Conservation (phyloP, 768 basidiomycete species). For the Trametes punicea region DNA sequence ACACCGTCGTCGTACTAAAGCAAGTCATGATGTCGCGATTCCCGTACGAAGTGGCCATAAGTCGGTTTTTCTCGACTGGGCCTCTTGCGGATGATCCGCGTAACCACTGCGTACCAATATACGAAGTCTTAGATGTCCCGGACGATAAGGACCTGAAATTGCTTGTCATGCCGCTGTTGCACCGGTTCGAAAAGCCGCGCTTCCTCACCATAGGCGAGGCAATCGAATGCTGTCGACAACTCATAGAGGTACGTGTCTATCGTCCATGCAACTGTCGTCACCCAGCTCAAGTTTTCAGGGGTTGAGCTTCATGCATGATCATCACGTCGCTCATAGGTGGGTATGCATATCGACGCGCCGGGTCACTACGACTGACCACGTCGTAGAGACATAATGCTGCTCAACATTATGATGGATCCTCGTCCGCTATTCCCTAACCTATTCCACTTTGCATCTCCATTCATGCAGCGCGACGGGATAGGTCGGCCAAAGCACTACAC, state of each 20-base stretch:
- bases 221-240: constrained; percentile 32
- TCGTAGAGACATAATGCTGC: no score
- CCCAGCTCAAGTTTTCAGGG: constrained; percentile 24
- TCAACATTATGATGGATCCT: background rate
- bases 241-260: constrained; percentile 32
- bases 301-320: constrained; percentile 36
- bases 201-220: constrained; percentile 37
- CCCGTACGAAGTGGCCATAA: constrained; percentile 21
- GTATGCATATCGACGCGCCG: background rate
- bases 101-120: constrained; percentile 26
- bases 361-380: background rate
- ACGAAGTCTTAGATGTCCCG: constrained; percentile 21
- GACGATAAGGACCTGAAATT: constrained; percentile 6
- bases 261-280: background rate
- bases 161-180: constrained; percentile 36
- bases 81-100: background rate
- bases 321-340: constrained; percentile 38
- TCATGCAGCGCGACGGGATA: background rate
- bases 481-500: constrained; percentile 4
- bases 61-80: constrained; percentile 4
- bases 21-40: constrained; percentile 5
- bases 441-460: constrained; percentile 13
- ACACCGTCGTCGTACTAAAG: constrained; percentile 18
- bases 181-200: constrained; percentile 27
- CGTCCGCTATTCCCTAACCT: constrained; percentile 17